Percentiles rank a stretch among this genome's conserved stretches.
Evolutionary conservation across 139 green algal genomes (phyloP).

Genomic region (Auxenochlorella pyrenoidosa): DNA sequence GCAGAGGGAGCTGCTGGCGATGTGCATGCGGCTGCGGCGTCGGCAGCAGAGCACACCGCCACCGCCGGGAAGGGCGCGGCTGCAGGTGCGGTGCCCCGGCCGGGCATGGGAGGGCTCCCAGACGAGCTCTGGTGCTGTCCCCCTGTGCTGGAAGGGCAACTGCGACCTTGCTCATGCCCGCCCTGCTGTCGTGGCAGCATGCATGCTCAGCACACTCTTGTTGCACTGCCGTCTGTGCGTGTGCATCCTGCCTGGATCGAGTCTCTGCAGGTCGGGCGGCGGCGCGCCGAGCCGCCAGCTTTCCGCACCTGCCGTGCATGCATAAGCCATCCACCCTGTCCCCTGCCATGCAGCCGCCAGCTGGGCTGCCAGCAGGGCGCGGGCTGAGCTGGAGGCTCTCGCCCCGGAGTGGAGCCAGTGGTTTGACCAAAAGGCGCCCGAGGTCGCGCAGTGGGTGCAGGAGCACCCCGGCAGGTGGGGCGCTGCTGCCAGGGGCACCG

Average conservation of each 20-base stretch:
- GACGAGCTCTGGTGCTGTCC: too few relatives aligned
- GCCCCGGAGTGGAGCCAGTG: conserved; percentile 16
- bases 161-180: too few relatives aligned
- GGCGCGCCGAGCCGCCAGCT: too few relatives aligned
- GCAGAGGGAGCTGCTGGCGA: background rate
- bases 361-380: background rate
- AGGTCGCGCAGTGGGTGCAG: conserved; percentile 18
- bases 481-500: background rate
- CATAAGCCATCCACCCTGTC: too few relatives aligned
- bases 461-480: conserved; percentile 29
- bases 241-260: too few relatives aligned
- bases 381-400: background rate
- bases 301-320: too few relatives aligned
- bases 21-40: background rate
- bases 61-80: background rate
- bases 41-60: background rate
- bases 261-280: too few relatives aligned
- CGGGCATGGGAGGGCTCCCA: too few relatives aligned
- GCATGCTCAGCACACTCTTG: too few relatives aligned
- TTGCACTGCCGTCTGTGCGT: too few relatives aligned
- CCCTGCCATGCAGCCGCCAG: conserved; percentile 7
- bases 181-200: too few relatives aligned
- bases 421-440: background rate
- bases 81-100: conserved; percentile 3
- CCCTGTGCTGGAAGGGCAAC: too few relatives aligned